Conservation (phyloP, 2,329 filamentous ascomycete species). For the Phialocephala subalpina region DNA sequence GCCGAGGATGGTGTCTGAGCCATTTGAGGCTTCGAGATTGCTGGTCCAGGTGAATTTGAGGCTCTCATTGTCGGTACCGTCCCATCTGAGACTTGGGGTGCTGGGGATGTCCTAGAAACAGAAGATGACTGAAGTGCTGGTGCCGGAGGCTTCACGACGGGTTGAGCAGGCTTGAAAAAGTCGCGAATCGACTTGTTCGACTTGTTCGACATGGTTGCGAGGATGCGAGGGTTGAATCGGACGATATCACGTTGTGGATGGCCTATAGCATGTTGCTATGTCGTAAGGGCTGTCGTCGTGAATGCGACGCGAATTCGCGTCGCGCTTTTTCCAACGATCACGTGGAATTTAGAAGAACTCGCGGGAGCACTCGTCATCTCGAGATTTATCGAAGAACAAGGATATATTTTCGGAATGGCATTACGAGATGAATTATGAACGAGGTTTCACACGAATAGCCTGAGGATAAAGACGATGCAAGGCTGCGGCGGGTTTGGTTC, state of each 20-base stretch:
- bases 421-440: constrained; percentile 6
- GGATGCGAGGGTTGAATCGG: constrained; percentile 5
- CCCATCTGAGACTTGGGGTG: background rate
- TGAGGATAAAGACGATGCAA: background rate
- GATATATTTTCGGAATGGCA: background rate
- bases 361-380: background rate
- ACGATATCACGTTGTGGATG: background rate
- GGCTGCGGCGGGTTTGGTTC: background rate
- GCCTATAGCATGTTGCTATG: background rate
- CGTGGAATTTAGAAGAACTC: background rate
- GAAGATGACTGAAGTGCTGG: constrained; percentile 2
- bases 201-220: constrained; percentile 17
- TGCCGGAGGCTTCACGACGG: background rate
- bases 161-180: constrained; percentile 30
- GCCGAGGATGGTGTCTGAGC: constrained; percentile 8
- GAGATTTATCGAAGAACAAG: background rate
- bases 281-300: background rate
- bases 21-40: background rate
- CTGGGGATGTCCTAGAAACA: background rate
- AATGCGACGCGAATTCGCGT: background rate
- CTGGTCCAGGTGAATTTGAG: constrained; percentile 8
- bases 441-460: constrained; percentile 15
- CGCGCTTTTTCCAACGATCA: background rate
- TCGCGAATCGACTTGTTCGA: constrained; percentile 31
- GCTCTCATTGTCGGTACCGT: constrained; percentile 13